These are phyloP conservation scores for Colletotrichum sp. DNA, from an alignment of 2,329 filamentous ascomycete genomes.

Conservation along the genomic window DNA sequence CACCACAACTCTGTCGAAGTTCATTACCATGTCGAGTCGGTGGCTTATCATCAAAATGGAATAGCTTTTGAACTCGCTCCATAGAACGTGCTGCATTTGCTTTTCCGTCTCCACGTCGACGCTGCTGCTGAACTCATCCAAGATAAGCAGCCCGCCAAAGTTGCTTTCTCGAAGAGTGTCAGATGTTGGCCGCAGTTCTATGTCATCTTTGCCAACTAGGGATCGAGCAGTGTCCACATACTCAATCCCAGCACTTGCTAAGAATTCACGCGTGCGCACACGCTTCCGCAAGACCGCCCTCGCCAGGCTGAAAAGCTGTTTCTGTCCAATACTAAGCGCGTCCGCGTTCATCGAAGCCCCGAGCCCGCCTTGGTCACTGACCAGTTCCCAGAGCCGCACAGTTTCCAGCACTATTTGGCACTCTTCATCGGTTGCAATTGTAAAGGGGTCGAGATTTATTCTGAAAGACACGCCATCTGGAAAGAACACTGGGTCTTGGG, in stretches of 20 bases:
- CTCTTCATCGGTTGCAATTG: conserved; percentile 30
- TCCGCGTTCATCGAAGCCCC: neutral
- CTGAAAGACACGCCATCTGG: conserved; percentile 40
- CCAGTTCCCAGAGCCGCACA: neutral
- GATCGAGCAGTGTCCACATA: neutral
- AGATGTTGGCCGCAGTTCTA: neutral
- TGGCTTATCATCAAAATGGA: conserved; percentile 45
- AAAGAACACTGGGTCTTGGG: conserved; percentile 59
- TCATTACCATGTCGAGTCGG: conserved; percentile 46
- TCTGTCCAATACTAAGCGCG: conserved; percentile 10
- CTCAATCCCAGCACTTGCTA: neutral
- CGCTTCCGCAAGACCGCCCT: conserved; percentile 6
- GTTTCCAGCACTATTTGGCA: conserved; percentile 35
- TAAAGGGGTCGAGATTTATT: conserved; percentile 47
- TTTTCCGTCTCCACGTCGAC: conserved; percentile 38
- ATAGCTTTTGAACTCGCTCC: conserved; percentile 13
- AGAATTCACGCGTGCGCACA: neutral
- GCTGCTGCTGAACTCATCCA: conserved; percentile 37
- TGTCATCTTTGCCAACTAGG: neutral
- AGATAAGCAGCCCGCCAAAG: conserved; percentile 39
- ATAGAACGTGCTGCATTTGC: conserved; percentile 27
- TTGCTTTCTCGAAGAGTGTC: neutral
- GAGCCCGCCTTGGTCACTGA: neutral
- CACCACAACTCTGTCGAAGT: conserved; percentile 49
- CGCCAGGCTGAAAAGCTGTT: conserved; percentile 12